phyloP scores from a whole-genome alignment of 176 grass and related monocot species.

The Zoysia pacifica region DNA sequence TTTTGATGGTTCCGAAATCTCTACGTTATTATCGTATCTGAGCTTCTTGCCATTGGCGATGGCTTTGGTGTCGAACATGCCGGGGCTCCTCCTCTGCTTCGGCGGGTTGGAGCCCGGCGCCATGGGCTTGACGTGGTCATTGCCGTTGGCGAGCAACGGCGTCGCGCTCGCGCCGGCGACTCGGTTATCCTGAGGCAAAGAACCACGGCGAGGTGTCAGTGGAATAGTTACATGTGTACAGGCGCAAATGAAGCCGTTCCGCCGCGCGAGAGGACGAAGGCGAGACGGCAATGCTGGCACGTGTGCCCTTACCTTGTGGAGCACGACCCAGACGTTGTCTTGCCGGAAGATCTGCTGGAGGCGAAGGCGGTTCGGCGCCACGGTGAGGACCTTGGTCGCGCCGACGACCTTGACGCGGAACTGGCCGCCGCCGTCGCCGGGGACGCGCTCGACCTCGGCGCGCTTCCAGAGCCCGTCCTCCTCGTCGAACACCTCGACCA shows the following conservation, averaged over 20 bases:
- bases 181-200: constrained; percentile 14
- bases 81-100: constrained; percentile 20
- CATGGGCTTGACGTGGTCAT: neutral
- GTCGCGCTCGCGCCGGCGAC: neutral
- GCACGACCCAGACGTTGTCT: constrained; percentile 45
- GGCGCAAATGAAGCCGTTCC: neutral
- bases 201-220: neutral
- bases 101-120: neutral
- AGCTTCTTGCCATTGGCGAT: neutral
- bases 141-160: constrained; percentile 3
- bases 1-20: neutral
- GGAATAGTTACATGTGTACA: neutral
- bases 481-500: constrained; percentile 53
- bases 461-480: constrained; percentile 54
- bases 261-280: neutral
- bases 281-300: neutral
- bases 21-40: neutral
- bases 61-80: neutral
- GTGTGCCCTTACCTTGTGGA: constrained; percentile 50
- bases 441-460: constrained; percentile 24
- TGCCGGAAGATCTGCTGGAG: constrained; percentile 12
- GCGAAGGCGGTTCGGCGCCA: constrained; percentile 5
- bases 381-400: constrained; percentile 17
- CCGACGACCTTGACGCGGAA: constrained; percentile 50
- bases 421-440: constrained; percentile 8